phyloP scores from a whole-genome alignment of 176 grass and related monocot genomes.

The Zoysia pacifica region DNA sequence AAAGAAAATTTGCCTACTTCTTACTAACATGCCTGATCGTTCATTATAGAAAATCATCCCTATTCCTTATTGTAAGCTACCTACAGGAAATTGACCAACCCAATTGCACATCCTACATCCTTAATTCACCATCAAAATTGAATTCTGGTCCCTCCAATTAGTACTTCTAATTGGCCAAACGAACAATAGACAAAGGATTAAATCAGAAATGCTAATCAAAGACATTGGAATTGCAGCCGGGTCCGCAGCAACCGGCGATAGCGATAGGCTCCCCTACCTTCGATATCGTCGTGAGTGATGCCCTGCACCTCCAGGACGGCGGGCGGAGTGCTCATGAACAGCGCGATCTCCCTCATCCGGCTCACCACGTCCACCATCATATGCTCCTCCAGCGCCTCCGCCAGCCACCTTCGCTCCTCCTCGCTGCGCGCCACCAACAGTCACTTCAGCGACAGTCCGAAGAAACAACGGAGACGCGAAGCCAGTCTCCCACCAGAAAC shows the following conservation, averaged over 20 bases:
- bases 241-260: neutral
- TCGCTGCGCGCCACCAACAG: conserved; percentile 43
- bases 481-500: neutral
- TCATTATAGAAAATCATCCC: neutral
- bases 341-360: conserved; percentile 78
- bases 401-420: conserved; percentile 76
- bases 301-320: conserved; percentile 69
- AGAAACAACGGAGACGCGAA: neutral
- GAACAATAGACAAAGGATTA: neutral
- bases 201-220: too few species aligned
- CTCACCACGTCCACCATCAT: conserved; percentile 68
- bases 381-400: conserved; percentile 71
- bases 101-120: neutral
- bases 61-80: neutral
- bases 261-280: conserved; percentile 40
- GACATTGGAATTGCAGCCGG: too few species aligned
- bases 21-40: neutral
- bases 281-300: conserved; percentile 60
- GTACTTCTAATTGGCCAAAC: neutral
- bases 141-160: neutral
- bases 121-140: neutral
- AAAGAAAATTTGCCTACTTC: neutral
- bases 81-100: neutral
- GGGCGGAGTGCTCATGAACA: conserved; percentile 74
- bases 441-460: conserved; percentile 24